Evolutionary conservation across 2,329 filamentous ascomycete species (phyloP).

Genomic region (Nigrograna mackinnonii): DNA sequence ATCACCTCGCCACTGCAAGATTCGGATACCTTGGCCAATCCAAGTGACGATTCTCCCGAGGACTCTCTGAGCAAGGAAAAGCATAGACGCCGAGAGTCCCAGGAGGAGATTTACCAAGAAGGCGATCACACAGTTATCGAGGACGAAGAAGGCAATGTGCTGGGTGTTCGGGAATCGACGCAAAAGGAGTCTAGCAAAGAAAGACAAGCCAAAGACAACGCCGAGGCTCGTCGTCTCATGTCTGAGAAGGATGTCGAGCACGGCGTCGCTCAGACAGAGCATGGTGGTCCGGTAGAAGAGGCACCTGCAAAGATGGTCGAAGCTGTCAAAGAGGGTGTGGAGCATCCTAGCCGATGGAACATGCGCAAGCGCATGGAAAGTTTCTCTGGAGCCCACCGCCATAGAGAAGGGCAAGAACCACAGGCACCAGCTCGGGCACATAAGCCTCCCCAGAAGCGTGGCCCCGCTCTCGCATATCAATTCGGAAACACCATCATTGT

Average conservation of each 20-base stretch:
- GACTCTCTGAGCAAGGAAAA: slow-evolving; percentile 40
- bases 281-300: slow-evolving; percentile 46
- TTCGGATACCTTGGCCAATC: slow-evolving; percentile 47
- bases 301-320: slow-evolving; percentile 41
- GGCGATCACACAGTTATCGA: slow-evolving; percentile 80
- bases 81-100: slow-evolving; percentile 22
- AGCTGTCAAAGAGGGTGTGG: slow-evolving; percentile 27
- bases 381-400: slow-evolving; percentile 47
- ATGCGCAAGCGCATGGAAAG: slow-evolving; percentile 50
- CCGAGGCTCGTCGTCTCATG: slow-evolving; percentile 57
- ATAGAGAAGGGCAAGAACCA: slow-evolving; percentile 41
- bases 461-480: slow-evolving; percentile 81
- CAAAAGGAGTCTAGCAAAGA: slow-evolving; percentile 55
- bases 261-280: slow-evolving; percentile 51
- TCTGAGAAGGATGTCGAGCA: slow-evolving; percentile 51
- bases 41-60: slow-evolving; percentile 44
- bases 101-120: slow-evolving; percentile 77
- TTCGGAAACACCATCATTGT: slow-evolving; percentile 90
- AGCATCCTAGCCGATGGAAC: slow-evolving; percentile 46
- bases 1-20: slow-evolving; percentile 44
- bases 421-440: slow-evolving; percentile 33
- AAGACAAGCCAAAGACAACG: slow-evolving; percentile 62
- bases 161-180: slow-evolving; percentile 63
- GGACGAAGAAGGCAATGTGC: slow-evolving; percentile 83
- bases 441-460: slow-evolving; percentile 51